Evolutionary conservation across 2,329 filamentous ascomycete genomes (phyloP).

Genomic region (Orbilia quercus): DNA sequence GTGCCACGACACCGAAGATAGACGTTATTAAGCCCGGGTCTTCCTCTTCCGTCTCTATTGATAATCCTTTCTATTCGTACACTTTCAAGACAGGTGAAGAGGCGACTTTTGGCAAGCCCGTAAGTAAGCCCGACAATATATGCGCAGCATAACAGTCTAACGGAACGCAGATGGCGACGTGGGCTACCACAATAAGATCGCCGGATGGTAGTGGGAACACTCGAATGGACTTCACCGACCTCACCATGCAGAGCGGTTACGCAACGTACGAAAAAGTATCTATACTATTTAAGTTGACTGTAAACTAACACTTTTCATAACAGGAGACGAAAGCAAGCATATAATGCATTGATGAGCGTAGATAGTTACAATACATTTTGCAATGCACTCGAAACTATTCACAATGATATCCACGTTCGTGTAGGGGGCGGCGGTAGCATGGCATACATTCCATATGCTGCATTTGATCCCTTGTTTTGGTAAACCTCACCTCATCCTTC

Average conservation of each 20-base stretch:
- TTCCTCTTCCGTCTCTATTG: slow-evolving; percentile 19
- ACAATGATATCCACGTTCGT: slow-evolving; percentile 58
- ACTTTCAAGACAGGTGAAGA: slow-evolving; percentile 11
- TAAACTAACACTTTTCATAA: not conserved
- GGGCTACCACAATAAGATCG: slow-evolving; percentile 10
- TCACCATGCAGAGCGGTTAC: slow-evolving; percentile 53
- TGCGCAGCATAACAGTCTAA: slow-evolving; percentile 9
- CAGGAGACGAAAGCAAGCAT: slow-evolving; percentile 55
- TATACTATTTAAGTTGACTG: not conserved
- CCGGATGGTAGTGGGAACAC: slow-evolving; percentile 2
- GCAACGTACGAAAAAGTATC: slow-evolving; percentile 13
- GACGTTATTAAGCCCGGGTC: slow-evolving; percentile 36
- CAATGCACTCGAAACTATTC: slow-evolving; percentile 58
- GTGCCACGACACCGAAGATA: slow-evolving; percentile 28
- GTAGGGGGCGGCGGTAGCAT: slow-evolving; percentile 58
- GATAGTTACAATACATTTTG: slow-evolving; percentile 53
- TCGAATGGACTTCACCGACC: slow-evolving; percentile 30
- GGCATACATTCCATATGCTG: slow-evolving; percentile 58
- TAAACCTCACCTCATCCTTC: not conserved
- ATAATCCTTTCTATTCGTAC: slow-evolving; percentile 22
- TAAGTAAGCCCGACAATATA: slow-evolving; percentile 7
- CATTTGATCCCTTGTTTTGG: slow-evolving; percentile 60
- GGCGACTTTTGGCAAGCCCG: slow-evolving; percentile 21
- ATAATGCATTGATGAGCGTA: slow-evolving; percentile 56
- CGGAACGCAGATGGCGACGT: not conserved